Percentiles rank a stretch among this genome's conserved stretches.
phyloP scores from a whole-genome alignment of 2,329 filamentous ascomycete genomes.

The Penicillium brasilianum region DNA sequence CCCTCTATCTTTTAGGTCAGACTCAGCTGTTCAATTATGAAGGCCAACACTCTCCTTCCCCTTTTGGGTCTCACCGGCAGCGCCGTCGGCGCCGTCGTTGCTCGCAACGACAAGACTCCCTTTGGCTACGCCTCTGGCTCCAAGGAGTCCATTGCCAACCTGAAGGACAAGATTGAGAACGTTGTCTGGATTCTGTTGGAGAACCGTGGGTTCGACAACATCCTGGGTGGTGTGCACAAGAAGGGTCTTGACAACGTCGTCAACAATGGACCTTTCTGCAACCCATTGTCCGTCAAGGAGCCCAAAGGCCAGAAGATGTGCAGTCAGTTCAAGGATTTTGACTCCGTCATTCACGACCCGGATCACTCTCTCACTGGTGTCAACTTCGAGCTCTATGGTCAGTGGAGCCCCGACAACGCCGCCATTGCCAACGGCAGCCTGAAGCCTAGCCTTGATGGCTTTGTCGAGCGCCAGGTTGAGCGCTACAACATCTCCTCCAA shows the following conservation, averaged over 20 bases:
- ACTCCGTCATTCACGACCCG: constrained; percentile 48
- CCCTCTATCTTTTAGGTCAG: constrained; percentile 7
- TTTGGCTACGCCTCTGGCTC: constrained; percentile 37
- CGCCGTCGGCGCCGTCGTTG: constrained; percentile 25
- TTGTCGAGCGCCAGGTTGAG: constrained; percentile 43
- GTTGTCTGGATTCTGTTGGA: constrained; percentile 45
- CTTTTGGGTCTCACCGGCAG: constrained; percentile 26
- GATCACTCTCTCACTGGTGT: constrained; percentile 47
- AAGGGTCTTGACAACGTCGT: constrained; percentile 46
- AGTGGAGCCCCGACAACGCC: constrained; percentile 43
- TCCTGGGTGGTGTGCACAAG: constrained; percentile 46
- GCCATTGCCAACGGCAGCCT: constrained; percentile 39
- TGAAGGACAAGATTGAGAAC: constrained; percentile 43
- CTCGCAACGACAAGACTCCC: constrained; percentile 13
- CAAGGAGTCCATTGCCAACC: constrained; percentile 37
- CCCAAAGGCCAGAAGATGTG: constrained; percentile 34
- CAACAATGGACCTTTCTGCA: constrained; percentile 48
- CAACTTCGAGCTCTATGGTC: constrained; percentile 49
- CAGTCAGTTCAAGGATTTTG: constrained; percentile 41
- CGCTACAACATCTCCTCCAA: constrained; percentile 39
- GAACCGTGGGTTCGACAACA: constrained; percentile 44
- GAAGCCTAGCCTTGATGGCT: constrained; percentile 39
- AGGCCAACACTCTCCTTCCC: constrained; percentile 29
- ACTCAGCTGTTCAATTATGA: constrained; percentile 21
- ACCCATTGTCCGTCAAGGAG: constrained; percentile 39